A percentile compares a stretch with the other conserved stretches of the same genome.
Conservation (phyloP, 129 eudicot genomes). For the Flaveria sonorensis region DNA sequence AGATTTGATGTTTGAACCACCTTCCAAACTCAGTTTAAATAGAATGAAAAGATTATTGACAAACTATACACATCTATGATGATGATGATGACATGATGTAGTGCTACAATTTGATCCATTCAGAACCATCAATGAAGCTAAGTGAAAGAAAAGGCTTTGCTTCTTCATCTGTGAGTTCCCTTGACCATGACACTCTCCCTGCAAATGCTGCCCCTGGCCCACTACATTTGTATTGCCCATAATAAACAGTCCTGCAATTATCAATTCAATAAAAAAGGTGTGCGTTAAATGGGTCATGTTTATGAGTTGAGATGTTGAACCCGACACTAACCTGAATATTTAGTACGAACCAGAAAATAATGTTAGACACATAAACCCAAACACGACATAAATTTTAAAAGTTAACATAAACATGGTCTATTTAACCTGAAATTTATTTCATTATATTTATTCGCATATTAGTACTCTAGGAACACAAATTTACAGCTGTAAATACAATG, state of each 20-base stretch:
- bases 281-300: neutral
- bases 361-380: too few species aligned
- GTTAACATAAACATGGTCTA: neutral
- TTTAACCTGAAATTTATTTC: too few species aligned
- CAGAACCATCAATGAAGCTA: constrained; percentile 89
- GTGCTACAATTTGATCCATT: constrained; percentile 68
- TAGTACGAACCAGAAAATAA: too few species aligned
- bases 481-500: neutral
- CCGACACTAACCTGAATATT: neutral
- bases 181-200: constrained; percentile 97
- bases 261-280: neutral
- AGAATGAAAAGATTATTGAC: neutral
- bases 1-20: constrained; percentile 20
- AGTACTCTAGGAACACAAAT: too few species aligned
- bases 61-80: constrained; percentile 24
- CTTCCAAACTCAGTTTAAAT: constrained; percentile 4
- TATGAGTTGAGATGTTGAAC: neutral
- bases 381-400: neutral
- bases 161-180: constrained; percentile 87
- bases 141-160: constrained; percentile 97
- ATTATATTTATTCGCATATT: too few species aligned
- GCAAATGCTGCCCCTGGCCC: constrained; percentile 95
- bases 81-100: neutral
- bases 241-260: constrained; percentile 78
- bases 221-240: constrained; percentile 96